Base-by-base conservation (phyloP, 805 yeast species). In the Cyberlindnera mississippiensis region DNA sequence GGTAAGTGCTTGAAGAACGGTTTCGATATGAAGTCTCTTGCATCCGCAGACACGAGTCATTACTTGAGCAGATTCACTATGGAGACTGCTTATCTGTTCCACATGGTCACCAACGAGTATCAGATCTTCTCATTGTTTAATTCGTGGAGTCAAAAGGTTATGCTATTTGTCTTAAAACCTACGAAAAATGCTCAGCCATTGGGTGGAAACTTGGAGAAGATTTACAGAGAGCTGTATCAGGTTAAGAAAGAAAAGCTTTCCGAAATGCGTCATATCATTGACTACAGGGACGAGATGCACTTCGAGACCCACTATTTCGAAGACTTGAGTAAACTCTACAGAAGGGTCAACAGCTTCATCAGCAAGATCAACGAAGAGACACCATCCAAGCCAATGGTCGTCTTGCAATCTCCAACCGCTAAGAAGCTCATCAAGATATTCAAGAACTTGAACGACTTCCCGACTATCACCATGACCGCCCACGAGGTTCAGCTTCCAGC, bases 1-100 rank as follows among this genome's bases (percentile, higher is more conserved):
- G 95, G 97, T 7, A 77, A 75, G 53, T 95, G 96, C 22, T 66
- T 93, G 43, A 89, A 86, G 52, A 73, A 75, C 44, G 99, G 99
- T 1, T 95, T 95, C 61, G 78, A 83, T 12, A 56, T 75, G 42
- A 76, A 76, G 38, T 80, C 81, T 59, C 61, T 78, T 28, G 65
- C 67, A 22, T 57, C 64, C 40, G 64, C 73, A 6, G 75, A 77
- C 5, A 57, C 74, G 12, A 70, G 68, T 4, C 61, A 68, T 33
- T 87, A 88, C 53, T 63, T 88, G 49, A 63, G 68, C 37, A 63
- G 71, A 28, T 77, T 82, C 50, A 61, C 68, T 6, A 68, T 82
- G 69, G 80, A 76, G 32, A 64, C 81, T 10, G 64, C 82, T 4
- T 85, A 84, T 53, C 55, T 88, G 39, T 67, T 83, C 28, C 96